Evolutionary conservation across 768 basidiomycete species (phyloP).

Genomic region (Rickenella mellea): DNA sequence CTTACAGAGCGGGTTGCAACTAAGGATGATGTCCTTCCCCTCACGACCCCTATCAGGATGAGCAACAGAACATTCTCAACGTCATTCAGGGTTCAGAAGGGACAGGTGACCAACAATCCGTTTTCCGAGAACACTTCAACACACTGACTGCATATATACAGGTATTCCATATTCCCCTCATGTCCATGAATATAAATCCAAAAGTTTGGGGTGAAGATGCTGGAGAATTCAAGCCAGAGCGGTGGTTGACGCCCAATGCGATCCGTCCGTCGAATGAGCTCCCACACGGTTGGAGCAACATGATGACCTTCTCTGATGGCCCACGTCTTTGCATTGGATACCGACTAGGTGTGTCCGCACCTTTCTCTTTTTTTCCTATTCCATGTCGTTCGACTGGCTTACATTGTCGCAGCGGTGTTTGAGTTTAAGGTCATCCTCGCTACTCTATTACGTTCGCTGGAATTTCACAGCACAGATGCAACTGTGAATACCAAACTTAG

Average conservation of each 20-base stretch:
- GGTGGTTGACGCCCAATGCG: too few relatives aligned
- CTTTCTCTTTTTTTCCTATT: too few relatives aligned
- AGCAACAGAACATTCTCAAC: too few relatives aligned
- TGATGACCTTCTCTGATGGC: constrained; percentile 32
- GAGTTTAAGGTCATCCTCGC: constrained; percentile 32
- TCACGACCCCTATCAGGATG: too few relatives aligned
- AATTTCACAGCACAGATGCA: constrained; percentile 26
- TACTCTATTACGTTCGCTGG: constrained; percentile 25
- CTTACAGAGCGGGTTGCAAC: not conserved
- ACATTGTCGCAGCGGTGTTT: constrained; percentile 18
- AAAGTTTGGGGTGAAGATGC: constrained; percentile 30
- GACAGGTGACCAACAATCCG: too few relatives aligned
- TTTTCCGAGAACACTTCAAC: too few relatives aligned
- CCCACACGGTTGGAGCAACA: constrained; percentile 28
- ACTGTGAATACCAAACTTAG: constrained; percentile 21
- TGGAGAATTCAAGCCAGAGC: constrained; percentile 22
- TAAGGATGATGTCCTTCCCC: constrained; percentile 6
- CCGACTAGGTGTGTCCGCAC: constrained; percentile 20
- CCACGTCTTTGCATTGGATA: constrained; percentile 33
- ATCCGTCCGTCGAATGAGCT: too few relatives aligned
- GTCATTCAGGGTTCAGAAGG: too few relatives aligned
- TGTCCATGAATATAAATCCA: constrained; percentile 19
- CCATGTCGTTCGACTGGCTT: too few relatives aligned
- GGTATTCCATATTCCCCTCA: too few relatives aligned
- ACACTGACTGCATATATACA: too few relatives aligned